phyloP scores from a whole-genome alignment of 1,139 yeast species.

The Debaryomyces nepalensis region DNA sequence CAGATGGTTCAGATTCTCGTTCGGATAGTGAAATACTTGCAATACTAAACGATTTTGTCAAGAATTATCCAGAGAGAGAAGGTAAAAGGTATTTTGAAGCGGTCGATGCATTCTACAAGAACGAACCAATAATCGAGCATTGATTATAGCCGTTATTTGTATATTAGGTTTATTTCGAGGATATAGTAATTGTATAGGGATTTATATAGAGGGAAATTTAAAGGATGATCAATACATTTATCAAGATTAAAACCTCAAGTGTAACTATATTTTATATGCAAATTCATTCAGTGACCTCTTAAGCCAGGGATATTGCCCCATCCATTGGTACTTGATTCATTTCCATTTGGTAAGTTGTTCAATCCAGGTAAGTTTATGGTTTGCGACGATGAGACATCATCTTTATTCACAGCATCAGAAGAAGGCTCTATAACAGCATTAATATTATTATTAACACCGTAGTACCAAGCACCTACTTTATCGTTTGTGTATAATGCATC shows the following conservation, averaged over 20 bases:
- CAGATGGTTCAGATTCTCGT: not conserved
- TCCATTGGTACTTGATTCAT: constrained; percentile 13
- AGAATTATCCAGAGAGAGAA: constrained; percentile 36
- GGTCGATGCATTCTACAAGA: constrained; percentile 34
- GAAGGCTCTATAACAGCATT: constrained; percentile 56
- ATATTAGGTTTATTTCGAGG: not conserved
- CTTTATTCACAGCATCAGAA: constrained; percentile 14
- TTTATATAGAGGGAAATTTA: constrained; percentile 1
- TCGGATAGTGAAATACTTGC: constrained; percentile 17
- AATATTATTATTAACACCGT: constrained; percentile 66
- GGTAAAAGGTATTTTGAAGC: constrained; percentile 39
- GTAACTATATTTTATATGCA: constrained; percentile 1
- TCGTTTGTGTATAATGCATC: constrained; percentile 77
- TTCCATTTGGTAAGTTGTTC: constrained; percentile 21
- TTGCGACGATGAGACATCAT: constrained; percentile 13
- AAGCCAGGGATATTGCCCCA: constrained; percentile 27
- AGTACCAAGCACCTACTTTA: constrained; percentile 74
- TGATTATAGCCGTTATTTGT: not conserved
- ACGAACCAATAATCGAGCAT: not conserved
- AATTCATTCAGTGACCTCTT: constrained; percentile 18
- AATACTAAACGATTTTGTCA: constrained; percentile 29
- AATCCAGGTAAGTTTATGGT: constrained; percentile 31
- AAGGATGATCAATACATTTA: constrained; percentile 3
- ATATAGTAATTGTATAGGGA: not conserved
- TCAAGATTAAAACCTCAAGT: not conserved